Evolutionary conservation across 2,329 filamentous ascomycete species (phyloP).

Genomic region (Simplicillium aogashimaense): DNA sequence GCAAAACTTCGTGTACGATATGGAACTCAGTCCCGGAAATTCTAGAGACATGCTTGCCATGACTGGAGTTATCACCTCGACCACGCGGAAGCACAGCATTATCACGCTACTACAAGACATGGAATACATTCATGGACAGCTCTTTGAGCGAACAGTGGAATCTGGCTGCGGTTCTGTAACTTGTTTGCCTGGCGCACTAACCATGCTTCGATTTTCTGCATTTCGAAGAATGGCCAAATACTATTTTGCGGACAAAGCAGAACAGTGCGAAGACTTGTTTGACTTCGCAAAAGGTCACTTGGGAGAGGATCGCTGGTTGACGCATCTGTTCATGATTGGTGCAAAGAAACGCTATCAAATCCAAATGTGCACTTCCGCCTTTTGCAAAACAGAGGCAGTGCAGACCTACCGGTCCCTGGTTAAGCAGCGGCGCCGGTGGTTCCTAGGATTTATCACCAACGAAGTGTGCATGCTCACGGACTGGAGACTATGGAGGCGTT

Average conservation of each 20-base stretch:
- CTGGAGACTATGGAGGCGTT: constrained; percentile 80
- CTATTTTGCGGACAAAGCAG: constrained; percentile 95
- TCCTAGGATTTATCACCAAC: constrained; percentile 94
- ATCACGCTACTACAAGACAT: constrained; percentile 94
- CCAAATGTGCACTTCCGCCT: constrained; percentile 93
- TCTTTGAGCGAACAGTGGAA: constrained; percentile 92
- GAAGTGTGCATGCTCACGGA: constrained; percentile 98
- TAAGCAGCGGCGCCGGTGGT: constrained; percentile 94
- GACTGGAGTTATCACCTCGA: constrained; percentile 95
- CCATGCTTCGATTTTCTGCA: constrained; percentile 89
- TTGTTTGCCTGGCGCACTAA: constrained; percentile 88
- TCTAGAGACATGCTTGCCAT: constrained; percentile 90
- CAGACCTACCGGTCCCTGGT: constrained; percentile 77
- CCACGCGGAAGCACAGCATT: constrained; percentile 76
- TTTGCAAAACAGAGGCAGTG: constrained; percentile 97
- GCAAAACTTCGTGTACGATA: constrained; percentile 97
- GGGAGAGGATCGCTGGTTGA: constrained; percentile 93
- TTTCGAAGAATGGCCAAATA: constrained; percentile 96
- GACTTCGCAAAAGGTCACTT: constrained; percentile 94
- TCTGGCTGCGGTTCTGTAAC: constrained; percentile 91
- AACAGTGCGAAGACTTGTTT: constrained; percentile 91
- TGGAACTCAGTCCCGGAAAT: constrained; percentile 93
- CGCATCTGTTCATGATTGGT: constrained; percentile 97
- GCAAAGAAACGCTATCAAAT: constrained; percentile 91
- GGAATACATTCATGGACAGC: constrained; percentile 94